Evolutionary conservation across 2,329 filamentous ascomycete species (phyloP), one percentile per base, ranked within the genome.

Genomic region (Botryosphaeria agaves): DNA sequence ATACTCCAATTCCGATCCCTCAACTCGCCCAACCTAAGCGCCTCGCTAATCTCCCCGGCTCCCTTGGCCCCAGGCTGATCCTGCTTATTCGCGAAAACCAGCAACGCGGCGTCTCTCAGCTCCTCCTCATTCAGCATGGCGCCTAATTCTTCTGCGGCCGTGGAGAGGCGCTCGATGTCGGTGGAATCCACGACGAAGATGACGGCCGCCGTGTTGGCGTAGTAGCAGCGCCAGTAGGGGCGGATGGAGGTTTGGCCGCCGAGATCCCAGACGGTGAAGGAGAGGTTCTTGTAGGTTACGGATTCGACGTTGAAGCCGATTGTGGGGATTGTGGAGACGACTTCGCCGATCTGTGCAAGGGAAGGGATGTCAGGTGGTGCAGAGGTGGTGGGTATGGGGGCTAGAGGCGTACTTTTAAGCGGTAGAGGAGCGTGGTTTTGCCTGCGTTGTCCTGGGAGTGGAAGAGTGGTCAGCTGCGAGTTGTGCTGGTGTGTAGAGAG

Each of bases 291-390:
- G 66, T 98, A 98, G 45, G 84, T 89, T 40, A 98, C 89, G 14
- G 84, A 93, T 60, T 98, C 89, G 46, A 98, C 89, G 55, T 98
- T 98, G 67, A 98, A 98, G 37, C 89, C 89, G 55, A 98, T 95
- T 32, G 89, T 98, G 14, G 89, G 89, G 66, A 95, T 95, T 46
- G 89, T 98, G 37, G 89, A 95, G 42, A 98, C 89, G 26, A 98
- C 89, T 56, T 98, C 89, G 51, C 89, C 89, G 50, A 98, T 92
- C 83, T 94, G 52, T 36, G 35, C 15, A 14, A 18, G 12, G 14
- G 14, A 14, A 7, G 12, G n/a, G 12, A 2, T 12, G 29, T 31
- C 29, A 25, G n/a, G 17, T 21, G 21, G n/a, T 20, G 7, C 21
- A 8, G 15, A 27, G 11, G n/a, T n/a, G n/a, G n/a, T n/a, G n/a